phyloP scores from a whole-genome alignment of 495 filamentous ascomycete genomes.

The Neurospora sp. region DNA sequence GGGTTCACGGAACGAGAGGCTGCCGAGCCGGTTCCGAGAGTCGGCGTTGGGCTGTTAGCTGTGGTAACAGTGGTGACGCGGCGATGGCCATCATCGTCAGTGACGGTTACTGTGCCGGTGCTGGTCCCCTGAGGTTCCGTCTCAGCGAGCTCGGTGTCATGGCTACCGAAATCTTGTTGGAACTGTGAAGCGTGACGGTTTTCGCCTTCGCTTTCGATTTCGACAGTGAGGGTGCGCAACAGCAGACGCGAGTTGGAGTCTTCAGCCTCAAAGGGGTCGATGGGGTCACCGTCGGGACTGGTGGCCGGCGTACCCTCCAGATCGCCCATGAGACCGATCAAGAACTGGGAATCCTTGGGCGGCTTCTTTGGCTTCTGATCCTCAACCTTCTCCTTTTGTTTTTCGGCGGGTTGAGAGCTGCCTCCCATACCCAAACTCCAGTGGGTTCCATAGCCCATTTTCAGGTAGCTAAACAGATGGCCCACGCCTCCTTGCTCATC shows the following conservation, averaged over 20 bases:
- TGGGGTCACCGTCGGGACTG: conserved; percentile 6
- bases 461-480: conserved; percentile 41
- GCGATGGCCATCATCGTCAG: conserved; percentile 7
- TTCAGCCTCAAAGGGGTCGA: conserved; percentile 14
- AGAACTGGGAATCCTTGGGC: conserved; percentile 44
- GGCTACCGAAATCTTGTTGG: conserved; percentile 35
- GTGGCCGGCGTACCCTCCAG: conserved; percentile 31
- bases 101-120: not conserved
- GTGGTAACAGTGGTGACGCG: conserved; percentile 3
- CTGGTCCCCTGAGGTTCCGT: not conserved
- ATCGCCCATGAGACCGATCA: conserved; percentile 61
- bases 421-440: conserved; percentile 33
- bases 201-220: conserved; percentile 31
- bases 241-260: conserved; percentile 31
- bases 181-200: conserved; percentile 27
- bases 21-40: not conserved
- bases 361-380: conserved; percentile 2
- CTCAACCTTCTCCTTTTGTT: conserved; percentile 4
- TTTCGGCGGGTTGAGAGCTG: not conserved
- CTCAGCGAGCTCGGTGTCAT: conserved; percentile 21
- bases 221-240: conserved; percentile 40
- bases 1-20: not conserved
- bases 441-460: conserved; percentile 46
- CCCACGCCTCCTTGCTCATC: conserved; percentile 22
- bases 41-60: not conserved